phyloP scores from a whole-genome alignment of 306 rosid species.

The Pyrus communis region DNA sequence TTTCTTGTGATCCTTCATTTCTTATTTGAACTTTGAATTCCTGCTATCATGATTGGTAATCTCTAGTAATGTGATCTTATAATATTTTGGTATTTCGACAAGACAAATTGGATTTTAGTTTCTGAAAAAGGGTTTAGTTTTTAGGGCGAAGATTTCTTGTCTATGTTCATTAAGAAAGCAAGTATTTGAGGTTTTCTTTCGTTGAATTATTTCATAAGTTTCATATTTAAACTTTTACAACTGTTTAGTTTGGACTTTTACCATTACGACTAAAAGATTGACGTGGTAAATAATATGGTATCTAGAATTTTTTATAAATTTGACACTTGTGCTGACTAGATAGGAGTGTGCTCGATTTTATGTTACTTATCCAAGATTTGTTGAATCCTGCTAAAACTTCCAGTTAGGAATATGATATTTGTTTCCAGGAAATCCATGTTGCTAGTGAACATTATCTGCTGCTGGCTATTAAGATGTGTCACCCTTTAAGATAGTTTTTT shows the following conservation, averaged over 20 bases:
- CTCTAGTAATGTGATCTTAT: not conserved
- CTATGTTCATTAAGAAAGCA: not conserved
- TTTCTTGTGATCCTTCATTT: conserved; percentile 11
- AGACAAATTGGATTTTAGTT: not conserved
- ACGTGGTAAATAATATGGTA: not conserved
- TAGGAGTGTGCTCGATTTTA: not conserved
- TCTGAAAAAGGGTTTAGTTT: not conserved
- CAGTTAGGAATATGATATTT: not conserved
- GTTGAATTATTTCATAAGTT: not conserved
- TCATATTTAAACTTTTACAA: too few relatives aligned
- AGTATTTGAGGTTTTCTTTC: not conserved
- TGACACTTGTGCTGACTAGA: not conserved
- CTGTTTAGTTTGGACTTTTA: not conserved
- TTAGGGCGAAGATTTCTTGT: not conserved
- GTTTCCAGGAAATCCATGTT: not conserved
- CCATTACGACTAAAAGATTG: not conserved
- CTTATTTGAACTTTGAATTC: not conserved
- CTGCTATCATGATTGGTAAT: not conserved
- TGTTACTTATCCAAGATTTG: not conserved
- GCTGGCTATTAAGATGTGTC: not conserved
- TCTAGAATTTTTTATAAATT: not conserved
- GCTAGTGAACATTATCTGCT: not conserved
- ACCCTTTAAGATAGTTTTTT: not conserved
- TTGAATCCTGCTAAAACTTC: not conserved
- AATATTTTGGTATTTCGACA: not conserved